Conservation (phyloP, 345 rosid genomes). For the Syzygium aromaticum region DNA sequence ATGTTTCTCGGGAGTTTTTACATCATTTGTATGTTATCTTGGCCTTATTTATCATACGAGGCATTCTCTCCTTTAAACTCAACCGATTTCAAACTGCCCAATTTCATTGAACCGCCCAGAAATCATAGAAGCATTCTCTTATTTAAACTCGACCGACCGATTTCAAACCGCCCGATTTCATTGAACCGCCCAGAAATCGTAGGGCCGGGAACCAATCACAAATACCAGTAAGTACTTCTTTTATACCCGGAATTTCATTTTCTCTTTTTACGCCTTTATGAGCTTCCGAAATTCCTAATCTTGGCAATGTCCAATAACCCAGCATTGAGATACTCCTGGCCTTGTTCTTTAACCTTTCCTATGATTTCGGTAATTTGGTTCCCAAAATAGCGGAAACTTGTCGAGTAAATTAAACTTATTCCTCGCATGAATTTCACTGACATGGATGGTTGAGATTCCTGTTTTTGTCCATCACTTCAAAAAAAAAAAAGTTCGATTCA, state of each 20-base stretch:
- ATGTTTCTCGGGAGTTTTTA: neutral
- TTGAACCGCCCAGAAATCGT: no score
- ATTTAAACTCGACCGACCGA: no score
- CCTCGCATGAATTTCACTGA: neutral
- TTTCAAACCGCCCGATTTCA: no score
- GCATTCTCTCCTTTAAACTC: no score
- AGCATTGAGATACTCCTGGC: neutral
- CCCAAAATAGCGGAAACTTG: neutral
- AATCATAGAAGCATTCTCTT: no score
- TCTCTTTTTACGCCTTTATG: neutral
- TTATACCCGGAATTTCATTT: fast-evolving
- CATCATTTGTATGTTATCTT: neutral
- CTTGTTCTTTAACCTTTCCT: neutral
- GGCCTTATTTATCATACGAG: neutral
- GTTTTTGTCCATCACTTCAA: no score
- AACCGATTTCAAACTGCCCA: no score
- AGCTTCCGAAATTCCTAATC: neutral
- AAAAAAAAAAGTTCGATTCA: neutral
- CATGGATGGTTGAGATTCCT: fast-evolving
- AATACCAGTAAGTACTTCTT: neutral
- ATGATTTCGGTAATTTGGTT: neutral
- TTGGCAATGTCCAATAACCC: neutral
- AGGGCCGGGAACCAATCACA: no score
- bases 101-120: no score
- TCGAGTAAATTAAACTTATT: neutral